A percentile compares a stretch with the other conserved stretches of the same genome.
Conservation (phyloP, 2,329 filamentous ascomycete species). For the Hypoxylon sp. region DNA sequence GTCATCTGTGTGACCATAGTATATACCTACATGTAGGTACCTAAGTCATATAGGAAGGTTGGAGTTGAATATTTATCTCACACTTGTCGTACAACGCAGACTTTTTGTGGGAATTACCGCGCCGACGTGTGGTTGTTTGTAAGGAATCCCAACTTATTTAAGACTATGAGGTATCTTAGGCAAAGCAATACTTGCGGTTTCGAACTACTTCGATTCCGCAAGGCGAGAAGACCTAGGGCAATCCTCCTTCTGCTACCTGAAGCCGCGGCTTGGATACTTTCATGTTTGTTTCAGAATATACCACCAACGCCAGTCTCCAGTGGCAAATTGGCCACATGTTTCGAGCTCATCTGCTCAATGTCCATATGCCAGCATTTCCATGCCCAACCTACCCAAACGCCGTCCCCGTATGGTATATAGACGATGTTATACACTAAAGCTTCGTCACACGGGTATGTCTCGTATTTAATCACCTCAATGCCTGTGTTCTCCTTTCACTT, state of each 20-base stretch:
- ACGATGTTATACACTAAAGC: slow-evolving; percentile 38
- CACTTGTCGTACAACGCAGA: neutral
- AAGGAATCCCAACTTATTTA: neutral
- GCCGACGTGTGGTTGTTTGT: neutral
- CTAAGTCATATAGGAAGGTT: neutral
- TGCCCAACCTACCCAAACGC: slow-evolving; percentile 46
- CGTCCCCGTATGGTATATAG: slow-evolving; percentile 46
- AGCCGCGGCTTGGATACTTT: slow-evolving; percentile 2
- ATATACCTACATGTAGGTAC: neutral
- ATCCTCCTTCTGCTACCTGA: slow-evolving; percentile 3
- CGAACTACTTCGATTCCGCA: neutral
- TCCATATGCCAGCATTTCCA: slow-evolving; percentile 32
- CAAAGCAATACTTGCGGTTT: neutral
- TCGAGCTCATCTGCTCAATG: slow-evolving; percentile 29
- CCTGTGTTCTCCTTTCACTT: slow-evolving; percentile 34
- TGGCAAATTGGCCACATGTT: slow-evolving; percentile 23
- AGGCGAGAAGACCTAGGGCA: neutral
- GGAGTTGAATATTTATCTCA: neutral
- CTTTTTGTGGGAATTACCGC: neutral
- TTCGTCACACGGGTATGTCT: slow-evolving; percentile 38
- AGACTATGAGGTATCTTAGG: neutral
- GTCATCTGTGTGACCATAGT: neutral
- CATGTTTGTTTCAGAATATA: slow-evolving; percentile 25
- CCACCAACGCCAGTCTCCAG: slow-evolving; percentile 36
- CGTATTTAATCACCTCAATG: slow-evolving; percentile 16